These are phyloP conservation scores for Gynandropsis gynandra DNA, from an alignment of 345 rosid species.

Conservation along the genomic window DNA sequence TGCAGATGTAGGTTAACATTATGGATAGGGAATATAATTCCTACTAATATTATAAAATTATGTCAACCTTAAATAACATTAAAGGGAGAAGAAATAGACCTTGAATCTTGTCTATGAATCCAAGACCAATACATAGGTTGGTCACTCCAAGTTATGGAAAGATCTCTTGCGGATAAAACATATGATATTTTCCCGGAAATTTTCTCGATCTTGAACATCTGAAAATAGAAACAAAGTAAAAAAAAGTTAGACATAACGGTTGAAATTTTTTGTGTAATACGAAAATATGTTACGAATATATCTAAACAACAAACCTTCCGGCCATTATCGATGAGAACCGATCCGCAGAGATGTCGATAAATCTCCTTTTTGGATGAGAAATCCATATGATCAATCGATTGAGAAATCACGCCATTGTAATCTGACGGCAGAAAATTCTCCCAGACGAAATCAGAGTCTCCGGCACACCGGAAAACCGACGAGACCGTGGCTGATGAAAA, in stretches of 20 bases:
- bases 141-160: slow-evolving; percentile 44
- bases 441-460: slow-evolving; percentile 60
- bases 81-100: slow-evolving; percentile 26
- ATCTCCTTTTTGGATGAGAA: slow-evolving; percentile 56
- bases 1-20: neutral
- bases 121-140: slow-evolving; percentile 51
- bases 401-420: slow-evolving; percentile 27
- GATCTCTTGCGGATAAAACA: slow-evolving; percentile 58
- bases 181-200: slow-evolving; percentile 44
- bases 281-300: neutral
- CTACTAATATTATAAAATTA: neutral
- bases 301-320: slow-evolving; percentile 27
- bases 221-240: neutral
- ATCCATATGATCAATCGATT: slow-evolving; percentile 7
- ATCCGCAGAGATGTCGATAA: slow-evolving; percentile 39
- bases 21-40: neutral
- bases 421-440: slow-evolving; percentile 44
- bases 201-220: slow-evolving; percentile 59
- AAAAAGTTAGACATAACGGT: neutral
- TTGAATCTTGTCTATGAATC: slow-evolving; percentile 43
- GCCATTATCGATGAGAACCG: slow-evolving; percentile 42
- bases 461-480: slow-evolving; percentile 42
- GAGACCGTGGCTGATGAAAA: slow-evolving; percentile 43
- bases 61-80: neutral
- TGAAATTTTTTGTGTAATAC: neutral